These are phyloP conservation scores for Backusella psychrophila DNA, from an alignment of 192 early-diverging fungal species.

Conservation along the genomic window DNA sequence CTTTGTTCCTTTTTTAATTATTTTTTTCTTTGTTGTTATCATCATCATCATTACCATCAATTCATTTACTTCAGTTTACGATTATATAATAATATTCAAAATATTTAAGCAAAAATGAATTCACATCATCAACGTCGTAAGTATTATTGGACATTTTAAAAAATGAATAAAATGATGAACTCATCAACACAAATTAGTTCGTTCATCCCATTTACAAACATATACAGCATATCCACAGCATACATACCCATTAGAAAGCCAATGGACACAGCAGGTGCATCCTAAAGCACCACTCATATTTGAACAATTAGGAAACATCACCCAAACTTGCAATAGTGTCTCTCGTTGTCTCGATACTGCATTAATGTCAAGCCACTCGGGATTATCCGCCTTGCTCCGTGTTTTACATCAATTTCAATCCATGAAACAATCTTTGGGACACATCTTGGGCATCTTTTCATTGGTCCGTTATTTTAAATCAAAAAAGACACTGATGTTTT, in stretches of 20 bases:
- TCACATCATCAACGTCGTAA: neutral
- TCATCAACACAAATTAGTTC: neutral
- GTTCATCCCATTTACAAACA: neutral
- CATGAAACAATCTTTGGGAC: neutral
- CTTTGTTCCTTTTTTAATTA: neutral
- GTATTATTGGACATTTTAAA: neutral
- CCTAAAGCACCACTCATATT: neutral
- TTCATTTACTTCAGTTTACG: neutral
- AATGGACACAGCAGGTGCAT: neutral
- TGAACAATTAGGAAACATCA: neutral
- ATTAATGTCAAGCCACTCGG: neutral
- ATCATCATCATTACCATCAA: neutral
- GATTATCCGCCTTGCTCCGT: neutral
- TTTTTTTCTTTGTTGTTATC: neutral
- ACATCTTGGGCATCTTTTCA: neutral
- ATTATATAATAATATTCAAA: neutral
- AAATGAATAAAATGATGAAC: neutral
- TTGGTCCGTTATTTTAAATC: neutral
- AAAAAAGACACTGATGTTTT: neutral
- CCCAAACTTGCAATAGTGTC: neutral
- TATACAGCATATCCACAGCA: neutral
- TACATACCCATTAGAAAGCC: neutral
- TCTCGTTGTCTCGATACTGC: neutral
- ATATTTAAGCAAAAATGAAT: neutral
- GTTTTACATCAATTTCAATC: neutral